Evolutionary conservation across 2,329 filamentous ascomycete genomes (phyloP).

Genomic region (Dactylellina sp.): DNA sequence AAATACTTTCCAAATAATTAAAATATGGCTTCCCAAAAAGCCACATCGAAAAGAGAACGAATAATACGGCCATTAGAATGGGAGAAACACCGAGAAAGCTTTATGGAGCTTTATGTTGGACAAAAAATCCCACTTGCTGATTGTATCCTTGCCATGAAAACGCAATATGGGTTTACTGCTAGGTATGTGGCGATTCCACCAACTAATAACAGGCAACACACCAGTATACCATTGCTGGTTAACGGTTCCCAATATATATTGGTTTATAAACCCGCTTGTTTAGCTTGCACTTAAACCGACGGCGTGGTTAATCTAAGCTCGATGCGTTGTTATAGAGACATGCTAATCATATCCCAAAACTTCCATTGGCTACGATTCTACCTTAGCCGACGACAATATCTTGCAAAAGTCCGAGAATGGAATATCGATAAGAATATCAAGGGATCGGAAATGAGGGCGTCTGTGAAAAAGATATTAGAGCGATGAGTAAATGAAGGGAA

Average conservation of each 20-base stretch:
- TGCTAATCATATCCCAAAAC: neutral
- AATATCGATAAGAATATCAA: conserved; percentile 25
- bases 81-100: neutral
- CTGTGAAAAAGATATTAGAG: conserved; percentile 6
- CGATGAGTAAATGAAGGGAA: conserved; percentile 19
- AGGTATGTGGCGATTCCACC: no score
- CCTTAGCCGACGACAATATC: conserved; percentile 15
- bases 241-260: no score
- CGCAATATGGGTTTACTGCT: neutral
- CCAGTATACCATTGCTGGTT: no score
- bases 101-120: conserved; percentile 2
- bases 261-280: no score
- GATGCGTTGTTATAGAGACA: no score
- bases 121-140: neutral
- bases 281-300: neutral
- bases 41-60: conserved; percentile 12
- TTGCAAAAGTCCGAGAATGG: conserved; percentile 21
- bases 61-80: conserved; percentile 4
- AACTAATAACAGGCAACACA: no score
- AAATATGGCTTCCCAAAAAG: no score
- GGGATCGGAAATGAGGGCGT: conserved; percentile 1
- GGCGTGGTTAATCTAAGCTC: no score
- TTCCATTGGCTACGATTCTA: neutral
- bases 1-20: no score
- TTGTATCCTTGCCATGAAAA: conserved; percentile 18